A percentile compares a stretch with the other conserved stretches of the same genome.
These are phyloP conservation scores for Phytopythium montanum DNA, from an alignment of 352 stramenopile genomes.

Conservation along the genomic window DNA sequence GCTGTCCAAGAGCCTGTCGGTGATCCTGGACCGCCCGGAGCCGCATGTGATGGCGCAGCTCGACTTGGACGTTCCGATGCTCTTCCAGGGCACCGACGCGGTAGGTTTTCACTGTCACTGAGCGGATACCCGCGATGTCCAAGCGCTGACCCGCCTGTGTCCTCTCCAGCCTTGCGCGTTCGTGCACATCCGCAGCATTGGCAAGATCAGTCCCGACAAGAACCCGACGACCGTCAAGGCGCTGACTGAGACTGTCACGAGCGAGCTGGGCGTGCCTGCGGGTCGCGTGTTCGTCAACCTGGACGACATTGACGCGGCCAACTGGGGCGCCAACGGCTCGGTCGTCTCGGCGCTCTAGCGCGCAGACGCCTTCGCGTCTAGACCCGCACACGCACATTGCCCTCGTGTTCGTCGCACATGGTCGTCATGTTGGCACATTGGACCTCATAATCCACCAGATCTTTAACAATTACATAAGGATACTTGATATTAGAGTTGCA, in stretches of 20 bases:
- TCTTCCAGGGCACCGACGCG: constrained; percentile 24
- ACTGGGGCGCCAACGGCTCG: constrained; percentile 4
- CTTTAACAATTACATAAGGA: background rate
- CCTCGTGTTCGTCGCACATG: background rate
- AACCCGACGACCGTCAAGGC: constrained; percentile 9
- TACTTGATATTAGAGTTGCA: background rate
- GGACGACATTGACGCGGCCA: constrained; percentile 8
- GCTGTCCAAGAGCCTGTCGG: constrained; percentile 38
- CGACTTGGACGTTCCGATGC: constrained; percentile 29
- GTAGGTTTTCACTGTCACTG: constrained; percentile 10
- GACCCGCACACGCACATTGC: background rate
- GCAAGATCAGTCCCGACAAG: constrained; percentile 8
- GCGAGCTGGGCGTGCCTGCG: constrained; percentile 6
- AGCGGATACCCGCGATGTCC: too few species aligned
- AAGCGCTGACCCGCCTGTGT: background rate
- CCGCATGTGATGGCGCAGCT: constrained; percentile 36
- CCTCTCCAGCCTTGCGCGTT: constrained; percentile 29
- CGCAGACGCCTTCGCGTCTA: background rate
- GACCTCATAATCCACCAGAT: background rate
- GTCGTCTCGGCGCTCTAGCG: background rate
- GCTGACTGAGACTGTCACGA: constrained; percentile 10
- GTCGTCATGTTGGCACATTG: background rate
- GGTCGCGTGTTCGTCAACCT: constrained; percentile 13
- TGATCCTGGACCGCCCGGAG: constrained; percentile 31
- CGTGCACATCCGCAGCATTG: constrained; percentile 23